Percentiles rank a stretch among this genome's conserved stretches.
These are phyloP conservation scores for Lentinula lateritia DNA, from an alignment of 768 basidiomycete species.

Conservation along the genomic window DNA sequence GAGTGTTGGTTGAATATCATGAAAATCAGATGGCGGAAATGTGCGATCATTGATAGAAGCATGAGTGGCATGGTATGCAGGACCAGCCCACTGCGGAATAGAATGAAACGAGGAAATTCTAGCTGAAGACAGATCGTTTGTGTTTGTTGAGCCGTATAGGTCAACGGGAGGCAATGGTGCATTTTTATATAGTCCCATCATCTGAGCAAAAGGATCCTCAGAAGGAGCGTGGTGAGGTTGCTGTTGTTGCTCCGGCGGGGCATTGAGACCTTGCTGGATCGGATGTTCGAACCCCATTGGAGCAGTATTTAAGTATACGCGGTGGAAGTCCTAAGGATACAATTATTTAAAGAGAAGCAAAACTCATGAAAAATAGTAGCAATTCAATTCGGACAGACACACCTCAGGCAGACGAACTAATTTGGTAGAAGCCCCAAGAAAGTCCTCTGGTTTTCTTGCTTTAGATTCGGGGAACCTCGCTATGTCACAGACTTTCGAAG, in stretches of 20 bases:
- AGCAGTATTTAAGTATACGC: neutral
- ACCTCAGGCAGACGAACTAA: constrained; percentile 12
- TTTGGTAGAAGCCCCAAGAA: constrained; percentile 17
- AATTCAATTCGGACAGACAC: neutral
- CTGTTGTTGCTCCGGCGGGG: neutral
- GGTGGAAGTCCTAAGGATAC: neutral
- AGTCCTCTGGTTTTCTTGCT: constrained; percentile 14
- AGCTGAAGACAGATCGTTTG: neutral
- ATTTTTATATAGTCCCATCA: constrained; percentile 4
- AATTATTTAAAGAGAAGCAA: neutral
- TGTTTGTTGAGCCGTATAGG: neutral
- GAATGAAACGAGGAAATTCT: neutral
- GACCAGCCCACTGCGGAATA: neutral
- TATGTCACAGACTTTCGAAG: neutral
- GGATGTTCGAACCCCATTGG: neutral
- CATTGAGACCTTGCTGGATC: neutral
- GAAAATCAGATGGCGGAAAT: neutral
- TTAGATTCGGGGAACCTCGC: constrained; percentile 14
- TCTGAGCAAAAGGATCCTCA: neutral
- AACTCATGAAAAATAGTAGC: neutral
- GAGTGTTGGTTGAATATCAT: neutral
- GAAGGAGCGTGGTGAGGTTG: neutral
- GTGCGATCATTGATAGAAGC: neutral
- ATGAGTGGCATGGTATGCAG: neutral
- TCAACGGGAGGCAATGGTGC: neutral